These are phyloP conservation scores for Mortierella sp. DNA, from an alignment of 371 early-diverging fungal genomes.

Conservation along the genomic window DNA sequence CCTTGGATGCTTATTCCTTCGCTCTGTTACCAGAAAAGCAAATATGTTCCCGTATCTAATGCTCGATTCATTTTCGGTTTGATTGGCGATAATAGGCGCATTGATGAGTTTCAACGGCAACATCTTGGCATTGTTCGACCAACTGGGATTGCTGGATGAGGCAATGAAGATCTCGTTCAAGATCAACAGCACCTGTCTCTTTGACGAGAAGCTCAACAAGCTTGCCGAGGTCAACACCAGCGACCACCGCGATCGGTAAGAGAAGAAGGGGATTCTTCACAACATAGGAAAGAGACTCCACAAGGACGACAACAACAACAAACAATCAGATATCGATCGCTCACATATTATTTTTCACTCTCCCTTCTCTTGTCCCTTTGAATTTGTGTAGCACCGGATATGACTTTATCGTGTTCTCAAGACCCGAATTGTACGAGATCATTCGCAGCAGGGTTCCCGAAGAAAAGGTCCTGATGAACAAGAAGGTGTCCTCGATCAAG, in stretches of 20 bases:
- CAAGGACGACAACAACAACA: background rate
- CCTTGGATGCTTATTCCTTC: background rate
- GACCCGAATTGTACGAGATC: conserved; percentile 15
- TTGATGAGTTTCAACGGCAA: conserved; percentile 7
- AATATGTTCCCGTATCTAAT: background rate
- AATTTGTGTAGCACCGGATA: conserved; percentile 1
- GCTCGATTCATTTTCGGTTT: too few relatives aligned
- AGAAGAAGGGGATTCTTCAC: background rate
- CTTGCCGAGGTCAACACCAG: background rate
- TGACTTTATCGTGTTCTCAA: conserved; percentile 6
- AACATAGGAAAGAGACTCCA: background rate
- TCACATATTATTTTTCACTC: background rate
- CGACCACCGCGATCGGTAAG: conserved; percentile 9
- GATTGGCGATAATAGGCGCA: background rate
- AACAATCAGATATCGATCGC: background rate
- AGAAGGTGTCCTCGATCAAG: conserved; percentile 9
- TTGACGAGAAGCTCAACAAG: background rate
- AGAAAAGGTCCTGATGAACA: conserved; percentile 16
- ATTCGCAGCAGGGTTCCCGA: background rate
- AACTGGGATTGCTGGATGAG: conserved; percentile 8
- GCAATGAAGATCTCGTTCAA: conserved; percentile 5
- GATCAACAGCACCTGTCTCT: conserved; percentile 2
- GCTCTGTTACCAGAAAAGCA: background rate
- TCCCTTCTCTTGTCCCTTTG: background rate
- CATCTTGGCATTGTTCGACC: conserved; percentile 16